Evolutionary conservation across 2,329 filamentous ascomycete species (phyloP).

Genomic region (Ophiocordyceps camponoti-floridani): DNA sequence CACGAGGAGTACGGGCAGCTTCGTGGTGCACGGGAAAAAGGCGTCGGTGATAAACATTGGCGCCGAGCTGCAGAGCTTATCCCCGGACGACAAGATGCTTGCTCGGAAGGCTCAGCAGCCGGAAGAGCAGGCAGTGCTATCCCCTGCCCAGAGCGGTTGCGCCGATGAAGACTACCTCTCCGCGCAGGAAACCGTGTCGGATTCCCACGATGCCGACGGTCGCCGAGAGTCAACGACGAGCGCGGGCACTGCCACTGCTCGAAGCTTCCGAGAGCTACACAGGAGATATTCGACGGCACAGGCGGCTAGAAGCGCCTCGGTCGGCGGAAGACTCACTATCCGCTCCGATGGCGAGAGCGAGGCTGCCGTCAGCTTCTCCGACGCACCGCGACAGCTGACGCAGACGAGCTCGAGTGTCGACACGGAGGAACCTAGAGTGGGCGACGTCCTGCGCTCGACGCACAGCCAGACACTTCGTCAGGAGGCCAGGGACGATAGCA

Average conservation of each 20-base stretch:
- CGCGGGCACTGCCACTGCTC: conserved; percentile 46
- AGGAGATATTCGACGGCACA: conserved; percentile 39
- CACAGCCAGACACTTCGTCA: conserved; percentile 15
- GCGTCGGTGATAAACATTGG: conserved; percentile 95
- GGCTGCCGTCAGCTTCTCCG: conserved; percentile 37
- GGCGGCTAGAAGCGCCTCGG: conserved; percentile 21
- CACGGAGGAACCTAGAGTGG: background rate
- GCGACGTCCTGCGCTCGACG: background rate
- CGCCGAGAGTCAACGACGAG: conserved; percentile 46
- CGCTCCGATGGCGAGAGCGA: conserved; percentile 43
- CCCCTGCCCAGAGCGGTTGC: conserved; percentile 15
- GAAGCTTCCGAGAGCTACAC: conserved; percentile 45
- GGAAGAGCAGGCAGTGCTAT: conserved; percentile 17
- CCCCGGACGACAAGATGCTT: conserved; percentile 53
- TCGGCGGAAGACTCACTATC: conserved; percentile 23
- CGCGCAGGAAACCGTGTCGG: conserved; percentile 24
- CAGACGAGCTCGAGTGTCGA: background rate
- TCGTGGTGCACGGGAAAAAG: conserved; percentile 95
- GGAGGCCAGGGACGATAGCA: conserved; percentile 1
- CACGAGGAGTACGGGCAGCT: conserved; percentile 65
- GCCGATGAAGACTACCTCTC: conserved; percentile 34
- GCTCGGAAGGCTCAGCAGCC: conserved; percentile 35
- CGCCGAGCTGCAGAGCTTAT: conserved; percentile 67
- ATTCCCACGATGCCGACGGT: conserved; percentile 22
- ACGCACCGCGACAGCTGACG: background rate